phyloP scores from a whole-genome alignment of 1,284 basidiomycete genomes.

The Ustilago tritici region DNA sequence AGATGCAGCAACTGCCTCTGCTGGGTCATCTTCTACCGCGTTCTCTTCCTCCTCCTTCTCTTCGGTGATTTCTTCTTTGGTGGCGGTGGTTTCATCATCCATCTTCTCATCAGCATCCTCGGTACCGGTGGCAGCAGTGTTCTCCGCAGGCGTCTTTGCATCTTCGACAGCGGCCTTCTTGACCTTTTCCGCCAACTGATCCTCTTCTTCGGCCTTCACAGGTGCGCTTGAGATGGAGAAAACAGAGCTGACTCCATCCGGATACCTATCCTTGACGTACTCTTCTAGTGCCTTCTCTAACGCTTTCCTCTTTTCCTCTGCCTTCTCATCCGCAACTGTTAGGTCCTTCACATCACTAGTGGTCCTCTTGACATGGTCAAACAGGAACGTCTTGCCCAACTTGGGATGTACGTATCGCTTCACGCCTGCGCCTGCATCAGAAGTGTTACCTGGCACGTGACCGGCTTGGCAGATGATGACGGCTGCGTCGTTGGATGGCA shows the following conservation, averaged over 20 bases:
- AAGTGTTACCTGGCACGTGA: constrained; percentile 10
- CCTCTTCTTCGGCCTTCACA: constrained; percentile 21
- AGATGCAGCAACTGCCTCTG: constrained; percentile 17
- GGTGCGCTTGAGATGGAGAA: constrained; percentile 40
- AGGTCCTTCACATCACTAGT: constrained; percentile 33
- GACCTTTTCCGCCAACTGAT: constrained; percentile 13
- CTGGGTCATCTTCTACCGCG: constrained; percentile 21
- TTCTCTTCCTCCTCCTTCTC: constrained; percentile 4
- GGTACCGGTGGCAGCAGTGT: constrained; percentile 21
- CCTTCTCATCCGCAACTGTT: constrained; percentile 8
- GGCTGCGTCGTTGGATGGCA: constrained; percentile 11
- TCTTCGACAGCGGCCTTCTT: constrained; percentile 27
- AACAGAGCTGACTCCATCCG: constrained; percentile 57
- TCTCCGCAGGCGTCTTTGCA: constrained; percentile 31
- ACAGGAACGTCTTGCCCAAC: constrained; percentile 36
- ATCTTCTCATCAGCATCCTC: constrained; percentile 8
- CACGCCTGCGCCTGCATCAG: constrained; percentile 6
- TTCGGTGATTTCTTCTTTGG: not conserved
- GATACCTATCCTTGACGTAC: constrained; percentile 62
- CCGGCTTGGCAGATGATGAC: constrained; percentile 50
- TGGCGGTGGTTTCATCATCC: constrained; percentile 18
- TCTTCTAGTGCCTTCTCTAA: constrained; percentile 49
- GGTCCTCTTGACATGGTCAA: constrained; percentile 43
- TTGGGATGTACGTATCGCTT: constrained; percentile 47
- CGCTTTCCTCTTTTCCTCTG: constrained; percentile 31